phyloP scores from a whole-genome alignment of 2,329 filamentous ascomycete genomes.

The Herpotrichia juniperi region DNA sequence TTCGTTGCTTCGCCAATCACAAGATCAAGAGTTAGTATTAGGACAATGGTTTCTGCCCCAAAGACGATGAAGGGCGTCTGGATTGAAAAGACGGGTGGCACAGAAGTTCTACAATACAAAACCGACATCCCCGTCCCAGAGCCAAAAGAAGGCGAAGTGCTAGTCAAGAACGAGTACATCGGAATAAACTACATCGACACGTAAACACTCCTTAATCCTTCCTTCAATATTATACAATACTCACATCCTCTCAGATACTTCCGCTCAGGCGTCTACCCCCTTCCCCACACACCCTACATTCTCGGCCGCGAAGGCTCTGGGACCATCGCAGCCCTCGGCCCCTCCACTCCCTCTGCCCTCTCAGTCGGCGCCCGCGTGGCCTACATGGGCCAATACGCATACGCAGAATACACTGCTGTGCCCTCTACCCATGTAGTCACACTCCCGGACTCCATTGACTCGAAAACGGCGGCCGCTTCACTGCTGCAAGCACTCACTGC shows the following conservation, averaged over 20 bases:
- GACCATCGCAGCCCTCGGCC: conserved; percentile 67
- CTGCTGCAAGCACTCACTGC: conserved; percentile 86
- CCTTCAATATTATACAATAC: background rate
- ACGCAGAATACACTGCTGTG: conserved; percentile 65
- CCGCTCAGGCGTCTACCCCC: conserved; percentile 79
- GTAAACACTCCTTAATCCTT: conserved; percentile 43
- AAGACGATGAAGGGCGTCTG: conserved; percentile 75
- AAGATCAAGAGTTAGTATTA: background rate
- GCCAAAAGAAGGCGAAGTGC: conserved; percentile 71
- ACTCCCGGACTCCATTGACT: conserved; percentile 67
- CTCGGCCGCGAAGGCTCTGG: conserved; percentile 83
- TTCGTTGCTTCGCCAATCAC: conserved; percentile 14
- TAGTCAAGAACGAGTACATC: conserved; percentile 79
- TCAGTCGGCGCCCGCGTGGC: conserved; percentile 73
- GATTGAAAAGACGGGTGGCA: conserved; percentile 73
- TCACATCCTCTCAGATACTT: conserved; percentile 67
- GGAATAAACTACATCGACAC: conserved; percentile 92
- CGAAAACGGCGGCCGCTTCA: conserved; percentile 69
- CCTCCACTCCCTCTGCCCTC: conserved; percentile 60
- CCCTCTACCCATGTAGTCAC: conserved; percentile 62
- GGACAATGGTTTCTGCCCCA: conserved; percentile 58
- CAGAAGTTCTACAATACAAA: conserved; percentile 73
- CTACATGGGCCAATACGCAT: conserved; percentile 64
- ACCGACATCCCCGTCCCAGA: conserved; percentile 74
- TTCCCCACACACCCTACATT: conserved; percentile 71